Evolutionary conservation across 148 eudicot genomes (phyloP), one percentile per base, ranked within the genome.

Genomic region (Camellia sinensis): DNA sequence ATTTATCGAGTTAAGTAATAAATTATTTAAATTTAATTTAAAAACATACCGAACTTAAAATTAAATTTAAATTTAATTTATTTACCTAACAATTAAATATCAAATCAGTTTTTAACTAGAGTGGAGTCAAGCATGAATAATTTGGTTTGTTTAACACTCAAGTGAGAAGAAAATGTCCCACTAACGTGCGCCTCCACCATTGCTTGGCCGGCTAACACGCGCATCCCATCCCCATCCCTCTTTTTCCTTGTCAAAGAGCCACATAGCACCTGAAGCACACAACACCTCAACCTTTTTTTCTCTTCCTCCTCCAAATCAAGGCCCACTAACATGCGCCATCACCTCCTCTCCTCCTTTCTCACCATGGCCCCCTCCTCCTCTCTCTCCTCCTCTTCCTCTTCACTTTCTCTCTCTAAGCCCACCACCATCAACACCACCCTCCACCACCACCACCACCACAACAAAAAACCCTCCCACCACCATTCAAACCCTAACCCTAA

Each of bases 321-420:
- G 45, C 45, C 45, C 15, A 40, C 70, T 66, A 66, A 40, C 85
- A 85, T 85, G 87, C 85, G 83, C 83, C 86, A 61, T 80, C 84
- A 61, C 78, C 84, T 67, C 73, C 84, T 78, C 84, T 48, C 78
- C 77, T 3, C 52, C 78, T 2, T 1, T 29, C 37, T 21, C 6
- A 50, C 19, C 64, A 74, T 80, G 83, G 60, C 87, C 57, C 67
- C 79, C 44, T 54, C 82, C 78, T 59, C 78, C 67, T 52, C 52
- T 54, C 13, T 11, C 13, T 11, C 13, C 11, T 54, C 86, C 54
- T 62, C 76, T 15, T 54, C 85, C 74, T 66, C 80, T 76, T 50
- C 64, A 59, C 77, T 64, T 29, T 78, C 64, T 78, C 45, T 60
- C 66, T 64, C 70, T 40, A 76, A 80, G 74, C 72, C 83, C 71